phyloP scores from a whole-genome alignment of 2,329 filamentous ascomycete species.

The Phialophora verrucosa region DNA sequence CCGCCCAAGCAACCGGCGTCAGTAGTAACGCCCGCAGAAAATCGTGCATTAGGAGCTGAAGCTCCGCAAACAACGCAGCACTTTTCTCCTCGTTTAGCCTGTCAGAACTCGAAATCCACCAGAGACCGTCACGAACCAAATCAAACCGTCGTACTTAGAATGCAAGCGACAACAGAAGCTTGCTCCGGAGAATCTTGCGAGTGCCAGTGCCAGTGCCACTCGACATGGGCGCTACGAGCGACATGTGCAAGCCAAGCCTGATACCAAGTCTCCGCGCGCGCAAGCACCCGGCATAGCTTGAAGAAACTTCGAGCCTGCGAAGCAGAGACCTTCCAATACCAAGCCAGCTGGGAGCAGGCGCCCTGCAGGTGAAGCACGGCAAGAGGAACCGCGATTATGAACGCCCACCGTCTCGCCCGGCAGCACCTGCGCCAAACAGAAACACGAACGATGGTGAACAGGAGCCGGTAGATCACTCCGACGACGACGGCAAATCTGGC shows the following conservation, averaged over 20 bases:
- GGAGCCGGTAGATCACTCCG: neutral
- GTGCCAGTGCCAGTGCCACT: neutral
- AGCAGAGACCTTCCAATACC: neutral
- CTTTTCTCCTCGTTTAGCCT: neutral
- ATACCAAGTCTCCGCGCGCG: neutral
- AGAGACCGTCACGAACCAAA: neutral
- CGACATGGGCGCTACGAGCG: neutral
- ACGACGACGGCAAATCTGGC: neutral
- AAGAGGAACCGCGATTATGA: neutral
- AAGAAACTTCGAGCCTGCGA: neutral
- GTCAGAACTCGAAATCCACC: neutral
- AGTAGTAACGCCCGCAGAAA: neutral
- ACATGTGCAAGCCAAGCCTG: neutral
- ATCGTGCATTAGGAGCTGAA: neutral
- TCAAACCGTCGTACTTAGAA: neutral
- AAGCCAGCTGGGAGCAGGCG: neutral
- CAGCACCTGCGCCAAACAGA: neutral
- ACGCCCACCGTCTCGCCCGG: neutral
- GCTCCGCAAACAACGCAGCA: neutral
- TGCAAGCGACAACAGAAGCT: neutral
- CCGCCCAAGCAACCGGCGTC: neutral
- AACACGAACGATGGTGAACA: neutral
- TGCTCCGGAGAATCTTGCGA: neutral
- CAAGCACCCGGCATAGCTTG: neutral
- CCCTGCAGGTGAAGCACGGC: neutral